A percentile compares a stretch with the other conserved stretches of the same genome.
Conservation (phyloP, 805 yeast genomes). For the Candida glaebosa region DNA sequence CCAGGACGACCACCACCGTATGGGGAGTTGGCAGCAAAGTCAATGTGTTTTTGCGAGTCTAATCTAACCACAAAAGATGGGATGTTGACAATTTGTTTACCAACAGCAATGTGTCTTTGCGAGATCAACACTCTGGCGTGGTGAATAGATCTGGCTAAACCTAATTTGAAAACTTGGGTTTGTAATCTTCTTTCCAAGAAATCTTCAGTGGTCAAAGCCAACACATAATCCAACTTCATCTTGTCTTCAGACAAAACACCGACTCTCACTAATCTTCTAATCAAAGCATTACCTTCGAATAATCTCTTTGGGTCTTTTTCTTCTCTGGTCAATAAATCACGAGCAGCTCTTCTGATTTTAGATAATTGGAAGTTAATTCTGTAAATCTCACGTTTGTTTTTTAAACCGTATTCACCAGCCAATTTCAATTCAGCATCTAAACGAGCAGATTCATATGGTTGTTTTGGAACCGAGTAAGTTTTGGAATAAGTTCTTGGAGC, state of each 20-base stretch:
- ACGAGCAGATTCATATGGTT: conserved; percentile 99
- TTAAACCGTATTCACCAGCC: conserved; percentile 99
- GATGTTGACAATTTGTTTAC: conserved; percentile 97
- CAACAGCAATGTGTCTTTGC: conserved; percentile 99
- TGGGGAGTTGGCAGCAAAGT: conserved; percentile 98
- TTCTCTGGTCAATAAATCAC: conserved; percentile 99
- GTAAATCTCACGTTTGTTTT: conserved; percentile 99
- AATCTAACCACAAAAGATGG: conserved; percentile 99
- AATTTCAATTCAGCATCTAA: conserved; percentile 98
- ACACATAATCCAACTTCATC: conserved; percentile 99
- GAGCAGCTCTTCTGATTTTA: conserved; percentile 99
- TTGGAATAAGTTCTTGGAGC: conserved; percentile 99
- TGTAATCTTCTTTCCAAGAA: conserved; percentile 99
- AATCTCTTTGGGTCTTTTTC: conserved; percentile 99
- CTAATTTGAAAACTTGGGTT: conserved; percentile 99
- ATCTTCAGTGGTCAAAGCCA: conserved; percentile 97
- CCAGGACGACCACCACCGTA: conserved; percentile 99
- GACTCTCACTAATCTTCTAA: conserved; percentile 98
- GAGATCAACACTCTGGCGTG: conserved; percentile 99
- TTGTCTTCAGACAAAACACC: conserved; percentile 99
- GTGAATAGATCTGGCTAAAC: conserved; percentile 99
- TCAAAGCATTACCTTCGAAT: conserved; percentile 99
- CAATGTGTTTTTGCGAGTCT: conserved; percentile 99
- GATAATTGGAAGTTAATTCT: conserved; percentile 99
- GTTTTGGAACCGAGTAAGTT: conserved; percentile 99